phyloP scores from a whole-genome alignment of 805 yeast species.

The Ogataea dorogensis region DNA sequence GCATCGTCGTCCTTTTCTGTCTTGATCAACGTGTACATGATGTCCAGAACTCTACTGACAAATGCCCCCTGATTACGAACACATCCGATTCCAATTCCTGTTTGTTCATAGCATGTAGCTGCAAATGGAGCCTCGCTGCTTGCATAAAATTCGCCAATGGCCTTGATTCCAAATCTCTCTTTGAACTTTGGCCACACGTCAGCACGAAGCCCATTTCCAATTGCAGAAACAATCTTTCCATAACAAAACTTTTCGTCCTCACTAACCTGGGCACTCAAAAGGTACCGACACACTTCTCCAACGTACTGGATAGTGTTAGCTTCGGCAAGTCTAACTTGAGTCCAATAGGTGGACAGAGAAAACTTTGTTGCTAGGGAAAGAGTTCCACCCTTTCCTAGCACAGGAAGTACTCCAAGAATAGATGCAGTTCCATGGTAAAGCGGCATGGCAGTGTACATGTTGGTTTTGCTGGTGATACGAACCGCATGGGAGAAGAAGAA shows the following conservation, averaged over 20 bases:
- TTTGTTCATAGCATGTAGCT: slow-evolving; percentile 68
- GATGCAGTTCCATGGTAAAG: slow-evolving; percentile 94
- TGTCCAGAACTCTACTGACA: slow-evolving; percentile 54
- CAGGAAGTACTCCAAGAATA: slow-evolving; percentile 74
- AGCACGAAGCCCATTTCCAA: slow-evolving; percentile 86
- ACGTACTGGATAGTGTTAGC: slow-evolving; percentile 91
- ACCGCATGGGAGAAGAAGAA: slow-evolving; percentile 67
- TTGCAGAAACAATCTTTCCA: slow-evolving; percentile 58
- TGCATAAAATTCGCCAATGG: slow-evolving; percentile 89
- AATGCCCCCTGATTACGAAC: slow-evolving; percentile 79
- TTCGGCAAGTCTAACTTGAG: slow-evolving; percentile 66
- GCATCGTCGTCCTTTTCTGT: slow-evolving; percentile 81
- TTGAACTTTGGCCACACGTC: slow-evolving; percentile 88
- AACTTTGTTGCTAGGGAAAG: slow-evolving; percentile 78
- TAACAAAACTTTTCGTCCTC: slow-evolving; percentile 25
- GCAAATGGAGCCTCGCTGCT: slow-evolving; percentile 93
- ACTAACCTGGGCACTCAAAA: slow-evolving; percentile 52
- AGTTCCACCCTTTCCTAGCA: slow-evolving; percentile 60
- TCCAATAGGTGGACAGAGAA: slow-evolving; percentile 84
- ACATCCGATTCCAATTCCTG: slow-evolving; percentile 73
- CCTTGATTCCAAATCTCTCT: slow-evolving; percentile 67
- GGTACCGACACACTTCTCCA: slow-evolving; percentile 90
- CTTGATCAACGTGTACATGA: slow-evolving; percentile 59
- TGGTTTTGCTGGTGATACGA: slow-evolving; percentile 51
- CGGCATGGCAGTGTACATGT: slow-evolving; percentile 90